Evolutionary conservation across 306 rosid genomes (phyloP), one percentile per base, ranked within the genome.

Genomic region (Lithocarpus polystachyus): DNA sequence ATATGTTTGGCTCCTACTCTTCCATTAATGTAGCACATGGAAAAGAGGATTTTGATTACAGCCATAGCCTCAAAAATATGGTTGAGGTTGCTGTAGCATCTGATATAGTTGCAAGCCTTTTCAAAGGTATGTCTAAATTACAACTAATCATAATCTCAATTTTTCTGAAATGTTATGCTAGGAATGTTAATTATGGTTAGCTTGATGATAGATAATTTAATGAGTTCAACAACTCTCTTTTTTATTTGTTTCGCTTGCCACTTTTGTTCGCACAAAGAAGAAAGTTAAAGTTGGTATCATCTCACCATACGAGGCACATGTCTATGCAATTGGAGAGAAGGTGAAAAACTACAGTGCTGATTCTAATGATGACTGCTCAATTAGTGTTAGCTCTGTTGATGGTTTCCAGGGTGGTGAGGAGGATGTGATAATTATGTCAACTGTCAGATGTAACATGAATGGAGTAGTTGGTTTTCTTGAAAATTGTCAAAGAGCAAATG

Each of bases 51-150:
- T 19, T 43, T 1, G 78, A 77, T 43, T 1, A 77, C 11, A 61
- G 53, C 28, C 55, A 14, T 53, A 84, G 88, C 43, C 22, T 1
- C 22, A 79, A 70, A 72, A 86, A 86, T 73, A 40, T 60, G 76
- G 78, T 79, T 5, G 86, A 86, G 82, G 84, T 31, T 74, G 73
- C 60, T 74, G 81, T 82, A 60, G 71, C 79, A 19, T 52, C 64
- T 52, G 84, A 79, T 67, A 79, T 82, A 52, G 79, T 86, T 43
- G 59, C 75, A 59, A 59, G 86, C 53, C 89, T 86, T 68, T 53
- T 82, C 24, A 28, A 81, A 72, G 82, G 89, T 86, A 79, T 11
- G 23, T 67, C 35, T 33, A 29, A 13, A 40, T 9, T 23, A 2
- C 8, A 20, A n/a, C 9, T 26, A 3, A 13, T 20, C 24, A 3